phyloP scores from a whole-genome alignment of 2,329 filamentous ascomycete genomes.

The Penicillium psychrosexuale region DNA sequence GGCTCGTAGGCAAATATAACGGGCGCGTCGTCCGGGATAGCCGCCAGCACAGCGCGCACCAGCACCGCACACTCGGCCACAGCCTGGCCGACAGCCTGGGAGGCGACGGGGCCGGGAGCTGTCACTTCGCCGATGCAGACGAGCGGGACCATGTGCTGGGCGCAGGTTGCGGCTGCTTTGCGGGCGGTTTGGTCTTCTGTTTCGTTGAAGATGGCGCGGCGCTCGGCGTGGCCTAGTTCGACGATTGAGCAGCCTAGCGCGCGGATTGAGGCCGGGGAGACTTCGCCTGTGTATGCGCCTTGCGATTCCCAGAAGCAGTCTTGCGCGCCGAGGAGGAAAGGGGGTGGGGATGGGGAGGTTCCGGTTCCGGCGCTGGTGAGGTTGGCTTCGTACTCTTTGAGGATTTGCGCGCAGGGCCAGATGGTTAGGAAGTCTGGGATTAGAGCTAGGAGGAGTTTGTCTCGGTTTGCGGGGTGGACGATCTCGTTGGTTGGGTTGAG shows the following conservation, averaged over 20 bases:
- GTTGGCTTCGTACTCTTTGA: slow-evolving; percentile 32
- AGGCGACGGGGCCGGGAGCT: slow-evolving; percentile 46
- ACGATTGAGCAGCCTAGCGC: slow-evolving; percentile 69
- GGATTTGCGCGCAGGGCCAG: slow-evolving; percentile 43
- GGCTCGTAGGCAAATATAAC: slow-evolving; percentile 82
- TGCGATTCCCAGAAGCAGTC: slow-evolving; percentile 67
- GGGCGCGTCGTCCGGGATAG: slow-evolving; percentile 60
- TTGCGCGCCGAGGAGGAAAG: slow-evolving; percentile 69
- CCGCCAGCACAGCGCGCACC: slow-evolving; percentile 61
- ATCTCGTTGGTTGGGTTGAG: slow-evolving; percentile 48
- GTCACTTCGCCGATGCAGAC: slow-evolving; percentile 76
- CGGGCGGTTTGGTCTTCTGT: slow-evolving; percentile 64
- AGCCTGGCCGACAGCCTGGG: slow-evolving; percentile 53
- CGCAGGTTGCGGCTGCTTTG: slow-evolving; percentile 66
- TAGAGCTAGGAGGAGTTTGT: slow-evolving; percentile 67
- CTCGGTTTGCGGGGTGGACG: slow-evolving; percentile 41
- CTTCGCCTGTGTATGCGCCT: slow-evolving; percentile 75
- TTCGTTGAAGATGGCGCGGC: slow-evolving; percentile 68
- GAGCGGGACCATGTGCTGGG: slow-evolving; percentile 70
- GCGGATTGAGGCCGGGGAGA: slow-evolving; percentile 65
- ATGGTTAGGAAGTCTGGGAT: slow-evolving; percentile 75
- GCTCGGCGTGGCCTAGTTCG: slow-evolving; percentile 78
- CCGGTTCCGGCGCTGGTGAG: slow-evolving; percentile 16
- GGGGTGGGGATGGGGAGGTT: slow-evolving; percentile 32
- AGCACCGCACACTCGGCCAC: slow-evolving; percentile 65